Percentiles rank a stretch among this genome's conserved stretches.
Evolutionary conservation across 495 filamentous ascomycete genomes (phyloP).

Genomic region (Annulohypoxylon nitens): DNA sequence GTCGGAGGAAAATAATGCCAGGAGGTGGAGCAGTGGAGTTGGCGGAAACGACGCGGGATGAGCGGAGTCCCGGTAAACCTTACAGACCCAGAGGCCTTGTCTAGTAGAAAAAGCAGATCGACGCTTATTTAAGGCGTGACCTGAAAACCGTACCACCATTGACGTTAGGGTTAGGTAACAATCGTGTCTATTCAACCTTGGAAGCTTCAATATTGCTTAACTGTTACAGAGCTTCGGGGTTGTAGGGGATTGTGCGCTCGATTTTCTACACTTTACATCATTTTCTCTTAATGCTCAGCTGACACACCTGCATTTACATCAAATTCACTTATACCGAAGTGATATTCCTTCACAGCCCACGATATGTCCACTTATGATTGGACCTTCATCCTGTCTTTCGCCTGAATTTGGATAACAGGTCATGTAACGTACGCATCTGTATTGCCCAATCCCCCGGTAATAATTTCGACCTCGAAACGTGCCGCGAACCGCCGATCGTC

Average conservation of each 20-base stretch:
- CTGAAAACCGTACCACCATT: slow-evolving; percentile 1
- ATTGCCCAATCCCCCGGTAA: neutral
- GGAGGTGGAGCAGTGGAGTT: slow-evolving; percentile 18
- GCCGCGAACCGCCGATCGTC: slow-evolving; percentile 27
- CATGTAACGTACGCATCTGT: neutral
- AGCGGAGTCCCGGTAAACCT: slow-evolving; percentile 25
- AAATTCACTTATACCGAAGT: neutral
- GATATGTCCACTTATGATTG: slow-evolving; percentile 14
- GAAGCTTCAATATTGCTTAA: neutral
- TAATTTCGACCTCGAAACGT: slow-evolving; percentile 10
- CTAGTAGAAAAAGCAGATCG: neutral
- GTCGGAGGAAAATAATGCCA: slow-evolving; percentile 2
- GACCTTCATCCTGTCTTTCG: neutral
- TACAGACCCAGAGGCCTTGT: too few species aligned
- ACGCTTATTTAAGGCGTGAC: slow-evolving; percentile 18
- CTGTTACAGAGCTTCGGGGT: slow-evolving; percentile 15
- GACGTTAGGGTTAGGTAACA: slow-evolving; percentile 39
- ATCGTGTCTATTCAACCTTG: slow-evolving; percentile 22
- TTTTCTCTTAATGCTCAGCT: neutral
- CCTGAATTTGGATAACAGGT: neutral
- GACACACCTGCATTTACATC: neutral
- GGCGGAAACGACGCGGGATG: slow-evolving; percentile 36
- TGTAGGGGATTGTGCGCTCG: neutral
- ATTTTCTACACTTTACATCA: slow-evolving; percentile 5
- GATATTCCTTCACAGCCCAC: slow-evolving; percentile 7